Evolutionary conservation across 257 asterid species (phyloP), one percentile per base, ranked within the genome.

Genomic region (Plectranthus barbatus): DNA sequence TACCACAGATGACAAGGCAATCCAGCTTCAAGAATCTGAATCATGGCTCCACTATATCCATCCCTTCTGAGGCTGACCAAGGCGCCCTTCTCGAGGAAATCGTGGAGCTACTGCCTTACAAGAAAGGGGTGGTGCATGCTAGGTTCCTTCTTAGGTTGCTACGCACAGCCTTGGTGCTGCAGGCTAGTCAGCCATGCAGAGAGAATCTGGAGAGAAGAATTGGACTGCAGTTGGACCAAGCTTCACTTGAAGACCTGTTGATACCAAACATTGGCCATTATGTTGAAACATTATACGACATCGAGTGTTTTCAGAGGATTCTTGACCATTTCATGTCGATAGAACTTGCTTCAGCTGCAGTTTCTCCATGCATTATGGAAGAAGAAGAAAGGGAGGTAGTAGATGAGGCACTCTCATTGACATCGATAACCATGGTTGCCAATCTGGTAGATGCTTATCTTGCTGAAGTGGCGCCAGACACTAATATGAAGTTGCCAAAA

Each of bases 241-340:
- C 95, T 9, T 34, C 83, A 0, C 9, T 93, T 33, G 96, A 87
- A 14, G 97, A 90, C 62, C 60, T 93, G 9, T 67, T 93, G 41
- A 78, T 93, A 17, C 97, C 97, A 2, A 90, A 85, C 49, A 44
- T 81, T 67, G 95, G 87, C 0, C 78, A 77, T 12, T 75, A 83
- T 0, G 88, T 69, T 1, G 99, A 93, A 37, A 84, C 94, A 0
- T 31, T 85, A 19, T 92, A 89, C 36, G 99, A 92, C 31, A 72
- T 89, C 0, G 96, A 92, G 34, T 89, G 97, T 54, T 85, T 89
- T 34, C 99, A 92, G 68, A 84, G 99, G 81, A 89, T 89, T 75
- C 81, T 92, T 5, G 97, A 92, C 10, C 94, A 89, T 73, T 92
- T 92, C 62, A 44, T 89, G 73, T 65, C 83, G 15, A 49, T 71